phyloP scores from a whole-genome alignment of 768 basidiomycete species.

The Podaxis pistillaris region DNA sequence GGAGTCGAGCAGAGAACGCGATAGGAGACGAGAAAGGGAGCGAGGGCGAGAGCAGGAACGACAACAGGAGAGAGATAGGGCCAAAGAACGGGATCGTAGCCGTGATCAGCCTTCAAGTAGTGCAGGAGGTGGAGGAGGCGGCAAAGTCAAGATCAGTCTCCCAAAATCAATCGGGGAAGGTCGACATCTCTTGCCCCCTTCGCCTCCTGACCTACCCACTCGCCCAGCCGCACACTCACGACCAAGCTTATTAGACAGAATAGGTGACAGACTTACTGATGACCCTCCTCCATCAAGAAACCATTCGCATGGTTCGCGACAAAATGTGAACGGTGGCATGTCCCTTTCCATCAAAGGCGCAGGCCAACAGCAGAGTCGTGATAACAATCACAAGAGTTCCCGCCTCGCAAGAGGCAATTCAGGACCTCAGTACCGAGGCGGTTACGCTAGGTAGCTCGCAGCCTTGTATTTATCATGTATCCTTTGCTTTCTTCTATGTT shows the following conservation, averaged over 20 bases:
- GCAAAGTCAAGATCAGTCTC: constrained; percentile 8
- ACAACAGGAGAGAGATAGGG: constrained; percentile 21
- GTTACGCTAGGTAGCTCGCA: constrained; percentile 34
- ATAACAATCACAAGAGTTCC: constrained; percentile 10
- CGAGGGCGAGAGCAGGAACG: constrained; percentile 20
- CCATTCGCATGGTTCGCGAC: not conserved
- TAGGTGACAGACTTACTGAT: not conserved
- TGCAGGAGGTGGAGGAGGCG: not conserved
- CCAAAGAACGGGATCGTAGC: constrained; percentile 18
- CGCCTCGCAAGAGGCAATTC: constrained; percentile 18
- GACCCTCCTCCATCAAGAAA: not conserved
- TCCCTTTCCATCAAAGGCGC: constrained; percentile 14
- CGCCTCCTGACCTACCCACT: constrained; percentile 3
- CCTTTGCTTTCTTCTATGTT: not conserved
- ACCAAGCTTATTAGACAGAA: not conserved
- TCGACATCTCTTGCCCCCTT: not conserved
- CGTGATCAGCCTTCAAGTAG: not conserved
- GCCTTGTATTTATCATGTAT: not conserved
- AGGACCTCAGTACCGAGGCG: constrained; percentile 53
- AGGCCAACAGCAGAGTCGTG: constrained; percentile 9
- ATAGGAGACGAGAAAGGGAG: not conserved
- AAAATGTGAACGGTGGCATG: not conserved
- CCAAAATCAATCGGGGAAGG: not conserved
- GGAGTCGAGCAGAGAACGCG: not conserved
- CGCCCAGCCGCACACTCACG: not conserved